Conservation (phyloP, 768 basidiomycete genomes). For the Tulasnella sp. region DNA sequence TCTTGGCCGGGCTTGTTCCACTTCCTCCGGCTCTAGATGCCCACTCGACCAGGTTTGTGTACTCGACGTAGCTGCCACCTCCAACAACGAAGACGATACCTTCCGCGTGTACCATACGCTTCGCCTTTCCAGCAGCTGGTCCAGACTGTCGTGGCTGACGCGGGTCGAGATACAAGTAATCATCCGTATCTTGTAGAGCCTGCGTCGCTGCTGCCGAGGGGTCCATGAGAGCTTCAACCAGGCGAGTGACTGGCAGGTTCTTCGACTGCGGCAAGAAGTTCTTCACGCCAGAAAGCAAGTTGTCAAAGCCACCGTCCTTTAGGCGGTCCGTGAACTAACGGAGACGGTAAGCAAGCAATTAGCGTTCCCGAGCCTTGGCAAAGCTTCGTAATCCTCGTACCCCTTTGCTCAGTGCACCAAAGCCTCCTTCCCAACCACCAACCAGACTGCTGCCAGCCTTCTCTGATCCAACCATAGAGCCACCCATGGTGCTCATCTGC, state of each 20-base stretch:
- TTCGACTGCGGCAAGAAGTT: conserved; percentile 96
- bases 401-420: conserved; percentile 85
- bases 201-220: conserved; percentile 90
- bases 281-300: conserved; percentile 94
- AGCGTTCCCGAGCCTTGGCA: neutral
- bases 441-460: conserved; percentile 41
- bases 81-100: conserved; percentile 93
- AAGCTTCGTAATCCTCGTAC: conserved; percentile 48
- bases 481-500: conserved; percentile 76
- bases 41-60: conserved; percentile 95
- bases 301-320: conserved; percentile 94
- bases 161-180: conserved; percentile 91
- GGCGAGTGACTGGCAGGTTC: conserved; percentile 83
- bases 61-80: conserved; percentile 96
- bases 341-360: neutral
- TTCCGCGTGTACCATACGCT: conserved; percentile 77
- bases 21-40: conserved; percentile 40
- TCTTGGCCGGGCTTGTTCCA: conserved; percentile 52
- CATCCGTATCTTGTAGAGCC: conserved; percentile 93
- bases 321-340: conserved; percentile 84
- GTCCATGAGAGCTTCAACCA: conserved; percentile 97
- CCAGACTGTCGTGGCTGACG: conserved; percentile 60
- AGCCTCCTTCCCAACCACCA: conserved; percentile 47
- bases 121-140: conserved; percentile 43
- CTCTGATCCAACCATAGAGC: conserved; percentile 51